Percentiles rank a stretch among this genome's conserved stretches.
Evolutionary conservation across 2,329 filamentous ascomycete genomes (phyloP).

Genomic region (Colletotrichum echinochloae): DNA sequence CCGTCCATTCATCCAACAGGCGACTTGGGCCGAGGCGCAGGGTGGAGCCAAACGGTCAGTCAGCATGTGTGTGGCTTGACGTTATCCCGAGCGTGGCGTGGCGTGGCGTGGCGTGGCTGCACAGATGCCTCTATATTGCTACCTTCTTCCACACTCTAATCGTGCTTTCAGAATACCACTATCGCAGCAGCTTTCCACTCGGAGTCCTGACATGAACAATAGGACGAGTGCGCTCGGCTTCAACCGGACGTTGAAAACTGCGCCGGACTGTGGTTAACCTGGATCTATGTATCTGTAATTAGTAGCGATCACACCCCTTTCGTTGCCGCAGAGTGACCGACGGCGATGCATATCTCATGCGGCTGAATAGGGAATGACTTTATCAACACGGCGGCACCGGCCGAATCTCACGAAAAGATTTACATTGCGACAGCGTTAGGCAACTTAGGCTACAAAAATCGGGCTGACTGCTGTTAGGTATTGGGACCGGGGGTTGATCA

Average conservation of each 20-base stretch:
- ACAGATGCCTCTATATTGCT: neutral
- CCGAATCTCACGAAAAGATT: no score
- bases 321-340: neutral
- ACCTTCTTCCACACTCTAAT: neutral
- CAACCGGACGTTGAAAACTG: no score
- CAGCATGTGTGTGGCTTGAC: constrained; percentile 4
- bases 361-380: neutral
- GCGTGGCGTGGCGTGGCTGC: no score
- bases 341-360: neutral
- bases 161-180: no score
- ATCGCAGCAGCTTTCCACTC: no score
- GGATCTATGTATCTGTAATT: no score
- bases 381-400: neutral
- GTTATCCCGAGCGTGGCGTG: neutral
- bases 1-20: neutral
- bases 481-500: neutral
- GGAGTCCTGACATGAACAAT: no score
- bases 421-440: no score
- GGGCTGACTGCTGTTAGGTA: no score
- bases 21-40: constrained; percentile 8
- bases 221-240: no score
- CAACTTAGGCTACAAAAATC: no score
- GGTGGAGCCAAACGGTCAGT: neutral
- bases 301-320: neutral
- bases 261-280: no score